Percentiles rank a stretch among this genome's conserved stretches.
These are phyloP conservation scores for Didymella arachidicola DNA, from an alignment of 2,329 filamentous ascomycete species.

Conservation along the genomic window DNA sequence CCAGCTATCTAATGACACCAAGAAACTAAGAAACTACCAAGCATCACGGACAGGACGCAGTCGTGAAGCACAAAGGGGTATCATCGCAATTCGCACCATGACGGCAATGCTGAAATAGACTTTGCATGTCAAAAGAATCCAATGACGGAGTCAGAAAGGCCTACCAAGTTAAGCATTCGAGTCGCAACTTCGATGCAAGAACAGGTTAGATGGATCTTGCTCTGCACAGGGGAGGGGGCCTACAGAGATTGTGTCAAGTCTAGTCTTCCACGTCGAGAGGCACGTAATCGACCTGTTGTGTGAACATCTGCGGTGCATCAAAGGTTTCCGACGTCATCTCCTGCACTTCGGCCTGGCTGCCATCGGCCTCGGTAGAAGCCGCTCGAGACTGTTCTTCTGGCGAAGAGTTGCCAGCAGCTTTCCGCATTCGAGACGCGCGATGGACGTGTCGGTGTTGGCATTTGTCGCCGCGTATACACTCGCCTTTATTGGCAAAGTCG, in stretches of 20 bases:
- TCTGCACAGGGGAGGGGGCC: slow-evolving; percentile 22
- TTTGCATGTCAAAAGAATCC: slow-evolving; percentile 13
- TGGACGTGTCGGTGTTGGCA: slow-evolving; percentile 90
- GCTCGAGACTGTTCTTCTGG: slow-evolving; percentile 21
- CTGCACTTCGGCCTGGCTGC: slow-evolving; percentile 4
- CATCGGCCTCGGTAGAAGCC: slow-evolving; percentile 19
- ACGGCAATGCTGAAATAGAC: slow-evolving; percentile 16
- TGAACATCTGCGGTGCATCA: slow-evolving; percentile 32
- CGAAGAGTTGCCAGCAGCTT: slow-evolving; percentile 26
- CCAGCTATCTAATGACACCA: slow-evolving; percentile 20
- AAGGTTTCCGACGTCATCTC: slow-evolving; percentile 1
- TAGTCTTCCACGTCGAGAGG: slow-evolving; percentile 34
- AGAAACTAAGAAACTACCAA: slow-evolving; percentile 21
- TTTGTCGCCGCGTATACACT: slow-evolving; percentile 74
- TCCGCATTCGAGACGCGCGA: slow-evolving; percentile 41
- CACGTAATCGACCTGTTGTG: slow-evolving; percentile 44
- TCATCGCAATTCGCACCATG: slow-evolving; percentile 35
- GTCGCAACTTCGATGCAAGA: slow-evolving; percentile 22
- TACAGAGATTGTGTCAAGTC: slow-evolving; percentile 12
- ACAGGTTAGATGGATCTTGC: slow-evolving; percentile 25
- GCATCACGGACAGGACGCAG: slow-evolving; percentile 10
- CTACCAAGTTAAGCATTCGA: slow-evolving; percentile 27
- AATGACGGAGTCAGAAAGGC: slow-evolving; percentile 21
- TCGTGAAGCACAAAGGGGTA: slow-evolving; percentile 34
- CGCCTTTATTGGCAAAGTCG: slow-evolving; percentile 89